Evolutionary conservation across 176 grass and related monocot species (phyloP).

Genomic region (Pontederia paniculata): DNA sequence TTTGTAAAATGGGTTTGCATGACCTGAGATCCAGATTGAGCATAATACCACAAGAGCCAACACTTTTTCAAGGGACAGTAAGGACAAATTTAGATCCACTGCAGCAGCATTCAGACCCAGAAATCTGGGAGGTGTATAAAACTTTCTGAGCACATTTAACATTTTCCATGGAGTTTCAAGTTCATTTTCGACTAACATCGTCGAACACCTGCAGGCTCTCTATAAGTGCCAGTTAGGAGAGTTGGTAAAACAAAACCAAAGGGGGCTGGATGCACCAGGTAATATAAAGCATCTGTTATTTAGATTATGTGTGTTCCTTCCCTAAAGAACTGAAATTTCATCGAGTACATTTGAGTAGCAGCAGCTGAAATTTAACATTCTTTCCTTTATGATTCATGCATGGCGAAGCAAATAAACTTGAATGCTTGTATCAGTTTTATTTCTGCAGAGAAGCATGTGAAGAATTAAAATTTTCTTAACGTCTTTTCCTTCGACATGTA

Average conservation of each 20-base stretch:
- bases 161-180: not conserved
- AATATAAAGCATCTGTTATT: constrained; percentile 7
- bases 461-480: too few relatives aligned
- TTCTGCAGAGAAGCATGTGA: too few relatives aligned
- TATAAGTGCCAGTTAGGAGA: constrained; percentile 49
- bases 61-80: constrained; percentile 75
- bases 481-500: too few relatives aligned
- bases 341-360: not conserved
- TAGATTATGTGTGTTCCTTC: not conserved
- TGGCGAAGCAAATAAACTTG: too few relatives aligned
- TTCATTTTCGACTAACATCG: not conserved
- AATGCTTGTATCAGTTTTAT: too few relatives aligned
- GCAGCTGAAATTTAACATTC: not conserved
- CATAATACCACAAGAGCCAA: constrained; percentile 88
- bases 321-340: not conserved
- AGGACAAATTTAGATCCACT: constrained; percentile 74
- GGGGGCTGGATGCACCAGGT: constrained; percentile 68
- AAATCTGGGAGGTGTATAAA: constrained; percentile 76
- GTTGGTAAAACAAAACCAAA: constrained; percentile 59
- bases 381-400: too few relatives aligned
- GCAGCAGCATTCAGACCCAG: constrained; percentile 41
- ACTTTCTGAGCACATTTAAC: not conserved
- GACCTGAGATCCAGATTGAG: constrained; percentile 73
- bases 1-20: constrained; percentile 63
- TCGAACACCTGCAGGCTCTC: constrained; percentile 35